phyloP scores from a whole-genome alignment of 2,329 filamentous ascomycete genomes.

The Seiridium cupressi region DNA sequence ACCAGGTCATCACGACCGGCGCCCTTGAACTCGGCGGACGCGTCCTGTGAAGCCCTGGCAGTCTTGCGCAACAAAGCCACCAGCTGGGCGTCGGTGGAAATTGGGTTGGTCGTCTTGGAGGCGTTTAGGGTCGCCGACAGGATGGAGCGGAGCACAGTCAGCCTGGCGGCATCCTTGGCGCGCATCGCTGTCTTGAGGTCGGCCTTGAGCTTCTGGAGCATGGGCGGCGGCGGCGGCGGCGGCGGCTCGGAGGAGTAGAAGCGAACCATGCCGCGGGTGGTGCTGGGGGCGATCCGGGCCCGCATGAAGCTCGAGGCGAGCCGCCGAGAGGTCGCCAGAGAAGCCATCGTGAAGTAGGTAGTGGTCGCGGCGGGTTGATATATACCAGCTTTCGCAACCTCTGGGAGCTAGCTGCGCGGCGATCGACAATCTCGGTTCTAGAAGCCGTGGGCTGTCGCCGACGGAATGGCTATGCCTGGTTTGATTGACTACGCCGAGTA shows the following conservation, averaged over 20 bases:
- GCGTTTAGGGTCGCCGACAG: conserved; percentile 72
- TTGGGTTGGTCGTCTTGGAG: conserved; percentile 69
- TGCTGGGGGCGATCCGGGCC: conserved; percentile 12
- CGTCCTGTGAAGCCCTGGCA: conserved; percentile 54
- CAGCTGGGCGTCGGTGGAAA: conserved; percentile 68
- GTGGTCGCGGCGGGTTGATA: background rate
- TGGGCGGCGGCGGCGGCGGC: conserved; percentile 40
- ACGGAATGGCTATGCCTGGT: too few species aligned
- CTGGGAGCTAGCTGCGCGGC: background rate
- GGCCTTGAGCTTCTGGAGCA: conserved; percentile 52
- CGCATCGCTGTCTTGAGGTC: conserved; percentile 68
- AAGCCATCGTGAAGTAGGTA: conserved; percentile 18
- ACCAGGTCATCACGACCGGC: conserved; percentile 68
- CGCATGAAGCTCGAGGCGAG: conserved; percentile 20
- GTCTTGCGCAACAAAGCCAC: conserved; percentile 66
- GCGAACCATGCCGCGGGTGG: conserved; percentile 10
- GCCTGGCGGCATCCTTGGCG: conserved; percentile 60
- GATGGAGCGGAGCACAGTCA: conserved; percentile 67
- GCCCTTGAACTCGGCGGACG: conserved; percentile 60
- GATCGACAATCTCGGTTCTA: background rate
- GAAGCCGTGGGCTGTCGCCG: background rate
- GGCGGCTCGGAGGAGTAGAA: conserved; percentile 25
- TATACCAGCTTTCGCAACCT: too few species aligned
- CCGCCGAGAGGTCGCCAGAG: conserved; percentile 18
- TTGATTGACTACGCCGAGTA: too few species aligned